Conservation (phyloP, 2,329 filamentous ascomycete genomes). For the Verticillium nonalfalfae region DNA sequence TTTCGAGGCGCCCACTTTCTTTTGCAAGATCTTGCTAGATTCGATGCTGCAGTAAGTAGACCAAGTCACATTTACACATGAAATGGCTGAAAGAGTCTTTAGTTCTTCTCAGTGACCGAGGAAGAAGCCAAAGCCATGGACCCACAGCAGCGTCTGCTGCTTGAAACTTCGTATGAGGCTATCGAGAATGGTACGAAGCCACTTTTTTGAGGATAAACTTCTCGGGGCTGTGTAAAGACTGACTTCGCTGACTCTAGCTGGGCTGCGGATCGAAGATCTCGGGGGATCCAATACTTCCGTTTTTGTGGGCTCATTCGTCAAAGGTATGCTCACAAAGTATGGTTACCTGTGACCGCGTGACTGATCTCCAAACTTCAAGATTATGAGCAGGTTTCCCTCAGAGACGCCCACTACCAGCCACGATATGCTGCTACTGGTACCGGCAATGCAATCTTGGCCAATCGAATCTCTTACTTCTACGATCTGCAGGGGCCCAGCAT, state of each 20-base stretch:
- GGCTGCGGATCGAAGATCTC: constrained; percentile 34
- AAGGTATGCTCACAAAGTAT: constrained; percentile 24
- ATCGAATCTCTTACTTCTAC: constrained; percentile 49
- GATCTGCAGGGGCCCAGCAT: constrained; percentile 49
- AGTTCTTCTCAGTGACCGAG: constrained; percentile 46
- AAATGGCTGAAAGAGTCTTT: not conserved
- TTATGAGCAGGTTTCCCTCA: constrained; percentile 42
- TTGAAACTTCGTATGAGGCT: constrained; percentile 44
- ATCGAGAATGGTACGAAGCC: constrained; percentile 37
- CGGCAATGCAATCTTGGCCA: constrained; percentile 46
- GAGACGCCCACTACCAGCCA: constrained; percentile 42
- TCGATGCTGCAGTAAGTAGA: constrained; percentile 39
- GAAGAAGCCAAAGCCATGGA: constrained; percentile 47
- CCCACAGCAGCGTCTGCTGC: constrained; percentile 44
- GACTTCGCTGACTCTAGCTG: constrained; percentile 22
- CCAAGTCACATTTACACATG: too few relatives aligned
- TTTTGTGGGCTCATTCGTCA: constrained; percentile 44
- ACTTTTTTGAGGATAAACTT: not conserved
- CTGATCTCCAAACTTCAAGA: constrained; percentile 22
- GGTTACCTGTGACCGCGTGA: not conserved
- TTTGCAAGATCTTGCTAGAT: constrained; percentile 36
- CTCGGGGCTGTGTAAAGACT: not conserved
- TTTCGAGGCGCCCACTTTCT: constrained; percentile 45
- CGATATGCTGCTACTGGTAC: constrained; percentile 48
- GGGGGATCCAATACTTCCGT: constrained; percentile 38